phyloP scores from a whole-genome alignment of 169 alveolate species.

The Eimeria mitis region DNA sequence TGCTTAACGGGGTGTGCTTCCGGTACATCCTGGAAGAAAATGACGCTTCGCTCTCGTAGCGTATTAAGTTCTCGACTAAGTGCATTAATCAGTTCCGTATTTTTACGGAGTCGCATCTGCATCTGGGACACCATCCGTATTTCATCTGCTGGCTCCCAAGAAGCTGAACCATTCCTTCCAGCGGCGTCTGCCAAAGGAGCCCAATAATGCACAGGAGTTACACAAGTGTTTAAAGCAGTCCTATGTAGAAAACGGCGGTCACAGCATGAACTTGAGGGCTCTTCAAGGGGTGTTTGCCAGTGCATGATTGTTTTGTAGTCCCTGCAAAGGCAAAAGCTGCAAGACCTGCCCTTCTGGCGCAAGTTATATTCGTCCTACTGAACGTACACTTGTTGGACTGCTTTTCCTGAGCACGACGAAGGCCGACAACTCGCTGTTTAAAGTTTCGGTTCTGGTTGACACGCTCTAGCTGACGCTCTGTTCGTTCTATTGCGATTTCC shows the following conservation, averaged over 20 bases:
- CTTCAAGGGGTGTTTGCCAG: neutral
- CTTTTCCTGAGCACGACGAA: constrained; percentile 55
- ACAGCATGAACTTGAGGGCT: neutral
- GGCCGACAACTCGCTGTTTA: constrained; percentile 48
- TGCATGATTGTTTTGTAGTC: neutral
- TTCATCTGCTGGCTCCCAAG: constrained; percentile 58
- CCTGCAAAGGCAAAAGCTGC: neutral
- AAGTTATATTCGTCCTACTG: too few relatives aligned
- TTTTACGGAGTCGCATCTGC: constrained; percentile 19
- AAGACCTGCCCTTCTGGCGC: neutral
- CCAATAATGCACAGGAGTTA: neutral
- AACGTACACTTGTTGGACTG: constrained; percentile 24
- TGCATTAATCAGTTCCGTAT: neutral
- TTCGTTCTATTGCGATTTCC: constrained; percentile 42
- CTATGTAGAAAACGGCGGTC: too few relatives aligned
- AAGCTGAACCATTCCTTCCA: neutral
- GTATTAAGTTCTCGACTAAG: constrained; percentile 24
- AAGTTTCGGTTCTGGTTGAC: constrained; percentile 47
- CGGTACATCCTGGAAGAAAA: constrained; percentile 51
- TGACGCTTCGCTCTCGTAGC: constrained; percentile 53
- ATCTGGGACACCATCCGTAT: constrained; percentile 34
- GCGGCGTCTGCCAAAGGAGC: constrained; percentile 33
- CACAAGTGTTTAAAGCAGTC: neutral
- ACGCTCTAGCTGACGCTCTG: constrained; percentile 56
- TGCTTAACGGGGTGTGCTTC: constrained; percentile 15